A percentile compares a stretch with the other conserved stretches of the same genome.
These are phyloP conservation scores for Takakia lepidozioides DNA, from an alignment of 225 moss, liverwort and hornwort species.

Conservation along the genomic window DNA sequence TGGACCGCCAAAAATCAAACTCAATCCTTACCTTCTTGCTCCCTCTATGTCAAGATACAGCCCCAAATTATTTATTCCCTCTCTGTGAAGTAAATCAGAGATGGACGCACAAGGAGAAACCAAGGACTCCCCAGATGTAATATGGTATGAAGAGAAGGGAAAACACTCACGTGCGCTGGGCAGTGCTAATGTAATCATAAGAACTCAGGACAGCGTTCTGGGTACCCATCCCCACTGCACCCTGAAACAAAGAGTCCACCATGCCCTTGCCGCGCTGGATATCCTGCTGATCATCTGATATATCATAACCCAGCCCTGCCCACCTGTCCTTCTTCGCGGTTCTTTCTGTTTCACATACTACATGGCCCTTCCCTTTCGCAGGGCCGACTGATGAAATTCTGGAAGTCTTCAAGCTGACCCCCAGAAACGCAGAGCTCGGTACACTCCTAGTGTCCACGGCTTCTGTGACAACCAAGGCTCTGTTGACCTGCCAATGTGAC, in stretches of 20 bases:
- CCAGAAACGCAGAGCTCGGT: constrained; percentile 35
- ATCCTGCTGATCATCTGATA: constrained; percentile 90
- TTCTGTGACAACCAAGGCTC: too few relatives aligned
- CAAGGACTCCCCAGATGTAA: too few relatives aligned
- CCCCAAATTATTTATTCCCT: too few relatives aligned
- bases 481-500: neutral
- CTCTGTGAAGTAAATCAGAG: too few relatives aligned
- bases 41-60: too few relatives aligned
- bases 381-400: constrained; percentile 48
- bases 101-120: too few relatives aligned
- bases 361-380: too few relatives aligned
- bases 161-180: constrained; percentile 36
- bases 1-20: too few relatives aligned
- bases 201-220: constrained; percentile 57
- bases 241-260: constrained; percentile 80
- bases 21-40: too few relatives aligned
- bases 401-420: constrained; percentile 29
- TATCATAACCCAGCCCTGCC: constrained; percentile 56
- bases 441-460: constrained; percentile 14
- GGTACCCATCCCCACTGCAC: constrained; percentile 44
- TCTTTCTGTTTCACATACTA: too few relatives aligned
- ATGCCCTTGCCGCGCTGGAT: constrained; percentile 83
- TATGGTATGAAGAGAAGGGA: too few relatives aligned
- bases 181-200: constrained; percentile 60
- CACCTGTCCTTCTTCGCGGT: constrained; percentile 65